phyloP scores from a whole-genome alignment of 495 filamentous ascomycete genomes.

The Aspergillus kassunensis region DNA sequence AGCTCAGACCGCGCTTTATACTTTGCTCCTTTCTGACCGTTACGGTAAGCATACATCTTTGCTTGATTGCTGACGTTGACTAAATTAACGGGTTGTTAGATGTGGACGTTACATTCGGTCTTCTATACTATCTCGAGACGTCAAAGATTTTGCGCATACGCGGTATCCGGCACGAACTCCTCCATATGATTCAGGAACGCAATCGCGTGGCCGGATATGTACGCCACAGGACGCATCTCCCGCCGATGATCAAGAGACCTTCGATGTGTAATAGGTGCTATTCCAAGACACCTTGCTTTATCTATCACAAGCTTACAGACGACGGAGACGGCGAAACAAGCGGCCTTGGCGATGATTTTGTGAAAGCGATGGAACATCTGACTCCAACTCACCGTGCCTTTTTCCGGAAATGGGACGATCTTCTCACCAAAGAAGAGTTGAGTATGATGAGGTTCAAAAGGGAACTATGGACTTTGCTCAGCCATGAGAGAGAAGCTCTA shows the following conservation, averaged over 20 bases:
- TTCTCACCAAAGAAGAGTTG: constrained; percentile 91
- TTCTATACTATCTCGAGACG: constrained; percentile 91
- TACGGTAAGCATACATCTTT: constrained; percentile 56
- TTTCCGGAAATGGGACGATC: constrained; percentile 88
- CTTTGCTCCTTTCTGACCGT: constrained; percentile 84
- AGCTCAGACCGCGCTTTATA: constrained; percentile 93
- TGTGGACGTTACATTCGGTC: constrained; percentile 78
- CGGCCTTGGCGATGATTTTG: constrained; percentile 69
- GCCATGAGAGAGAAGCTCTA: constrained; percentile 78
- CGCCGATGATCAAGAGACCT: constrained; percentile 76
- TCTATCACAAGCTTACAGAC: constrained; percentile 91
- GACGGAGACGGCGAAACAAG: constrained; percentile 77
- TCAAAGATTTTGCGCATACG: constrained; percentile 81
- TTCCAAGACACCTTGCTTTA: constrained; percentile 80
- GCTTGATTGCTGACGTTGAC: no score
- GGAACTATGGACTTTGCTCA: constrained; percentile 94
- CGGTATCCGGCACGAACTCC: constrained; percentile 75
- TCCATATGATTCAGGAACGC: constrained; percentile 95
- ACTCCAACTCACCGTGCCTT: constrained; percentile 70
- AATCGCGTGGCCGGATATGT: constrained; percentile 83
- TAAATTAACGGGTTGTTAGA: no score
- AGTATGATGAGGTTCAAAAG: constrained; percentile 76
- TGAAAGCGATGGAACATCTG: constrained; percentile 69
- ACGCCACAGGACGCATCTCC: constrained; percentile 73
- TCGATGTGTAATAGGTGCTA: constrained; percentile 80